A percentile compares a stretch with the other conserved stretches of the same genome.
Evolutionary conservation across 1,284 basidiomycete genomes (phyloP).

Genomic region (Retiboletus flavoniger): DNA sequence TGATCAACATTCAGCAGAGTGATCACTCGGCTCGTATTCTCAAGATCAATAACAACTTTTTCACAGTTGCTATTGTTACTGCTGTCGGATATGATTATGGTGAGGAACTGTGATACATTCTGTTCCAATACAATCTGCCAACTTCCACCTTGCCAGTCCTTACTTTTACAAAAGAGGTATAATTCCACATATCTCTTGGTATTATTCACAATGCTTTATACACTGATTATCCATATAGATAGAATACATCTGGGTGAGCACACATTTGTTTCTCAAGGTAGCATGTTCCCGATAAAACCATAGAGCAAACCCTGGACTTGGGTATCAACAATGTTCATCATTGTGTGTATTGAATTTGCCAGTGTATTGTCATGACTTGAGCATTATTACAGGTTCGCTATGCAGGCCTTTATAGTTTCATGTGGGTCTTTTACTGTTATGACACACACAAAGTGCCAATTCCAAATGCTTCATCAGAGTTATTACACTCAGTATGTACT

Average conservation of each 20-base stretch:
- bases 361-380: background rate
- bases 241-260: background rate
- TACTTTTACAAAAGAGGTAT: background rate
- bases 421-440: background rate
- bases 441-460: background rate
- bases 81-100: too few species aligned
- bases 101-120: too few species aligned
- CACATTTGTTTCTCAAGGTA: background rate
- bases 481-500: background rate
- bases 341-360: background rate
- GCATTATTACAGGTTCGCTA: background rate
- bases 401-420: background rate
- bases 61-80: too few species aligned
- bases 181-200: background rate
- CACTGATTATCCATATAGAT: background rate
- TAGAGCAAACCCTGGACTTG: background rate
- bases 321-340: background rate
- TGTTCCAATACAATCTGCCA: too few species aligned
- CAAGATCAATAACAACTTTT: too few species aligned
- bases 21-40: background rate
- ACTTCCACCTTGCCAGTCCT: background rate
- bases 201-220: background rate
- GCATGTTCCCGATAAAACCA: background rate
- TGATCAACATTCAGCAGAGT: background rate
- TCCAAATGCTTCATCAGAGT: background rate